Percentiles rank a stretch among this genome's conserved stretches.
Conservation (phyloP, 169 alveolate species). For the Cryptosporidium andersoni region DNA sequence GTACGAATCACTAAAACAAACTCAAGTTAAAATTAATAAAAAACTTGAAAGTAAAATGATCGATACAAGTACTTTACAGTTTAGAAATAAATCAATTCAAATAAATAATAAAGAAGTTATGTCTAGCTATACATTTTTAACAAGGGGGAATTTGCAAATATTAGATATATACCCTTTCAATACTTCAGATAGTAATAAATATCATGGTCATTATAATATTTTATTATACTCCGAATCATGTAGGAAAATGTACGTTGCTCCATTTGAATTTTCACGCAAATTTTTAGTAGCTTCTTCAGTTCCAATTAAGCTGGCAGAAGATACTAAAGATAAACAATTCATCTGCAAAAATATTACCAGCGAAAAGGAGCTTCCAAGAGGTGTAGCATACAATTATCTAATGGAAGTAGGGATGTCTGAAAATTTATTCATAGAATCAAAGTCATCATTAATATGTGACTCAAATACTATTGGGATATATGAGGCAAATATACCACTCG, state of each 20-base stretch:
- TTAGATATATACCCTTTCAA: constrained; percentile 52
- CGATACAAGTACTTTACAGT: background rate
- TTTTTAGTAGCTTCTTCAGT: constrained; percentile 42
- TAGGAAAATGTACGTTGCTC: constrained; percentile 9
- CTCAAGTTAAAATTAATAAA: background rate
- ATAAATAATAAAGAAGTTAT: background rate
- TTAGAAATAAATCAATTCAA: too few species aligned
- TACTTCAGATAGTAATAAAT: background rate
- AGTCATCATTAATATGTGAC: constrained; percentile 40
- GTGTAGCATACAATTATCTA: constrained; percentile 47
- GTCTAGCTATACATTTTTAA: constrained; percentile 22
- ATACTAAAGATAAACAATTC: constrained; percentile 18
- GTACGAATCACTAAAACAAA: background rate
- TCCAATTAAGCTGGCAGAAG: constrained; percentile 19
- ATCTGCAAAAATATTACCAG: constrained; percentile 3
- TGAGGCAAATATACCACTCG: constrained; percentile 58
- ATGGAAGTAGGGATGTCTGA: constrained; percentile 52
- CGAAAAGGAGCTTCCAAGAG: constrained; percentile 68
- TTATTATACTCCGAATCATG: constrained; percentile 43
- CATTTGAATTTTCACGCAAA: constrained; percentile 41
- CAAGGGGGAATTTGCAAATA: constrained; percentile 24
- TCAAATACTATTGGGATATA: constrained; percentile 52
- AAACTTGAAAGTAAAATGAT: background rate
- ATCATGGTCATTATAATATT: constrained; percentile 19
- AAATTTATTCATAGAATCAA: constrained; percentile 36